Conservation (phyloP, 495 filamentous ascomycete genomes). For the Friedmanniomyces simplex region DNA sequence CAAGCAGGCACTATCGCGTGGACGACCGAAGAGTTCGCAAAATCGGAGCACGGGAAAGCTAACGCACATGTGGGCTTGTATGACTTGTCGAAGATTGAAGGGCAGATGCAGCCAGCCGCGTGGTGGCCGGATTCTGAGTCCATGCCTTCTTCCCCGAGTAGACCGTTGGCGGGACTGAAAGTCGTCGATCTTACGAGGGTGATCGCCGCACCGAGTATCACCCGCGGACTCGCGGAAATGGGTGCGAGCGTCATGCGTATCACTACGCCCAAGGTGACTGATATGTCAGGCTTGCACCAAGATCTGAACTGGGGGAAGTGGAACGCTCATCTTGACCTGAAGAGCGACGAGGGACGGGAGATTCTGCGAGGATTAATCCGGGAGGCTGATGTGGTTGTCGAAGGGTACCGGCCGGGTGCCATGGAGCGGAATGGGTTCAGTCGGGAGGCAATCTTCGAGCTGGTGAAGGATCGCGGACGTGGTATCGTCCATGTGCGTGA, state of each 20-base stretch:
- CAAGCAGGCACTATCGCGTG: constrained; percentile 45
- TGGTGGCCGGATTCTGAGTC: constrained; percentile 32
- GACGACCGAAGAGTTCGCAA: constrained; percentile 38
- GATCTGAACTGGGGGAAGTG: constrained; percentile 51
- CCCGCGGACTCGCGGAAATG: constrained; percentile 43
- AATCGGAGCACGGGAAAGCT: constrained; percentile 41
- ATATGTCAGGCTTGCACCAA: constrained; percentile 37
- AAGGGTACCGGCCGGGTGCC: constrained; percentile 44
- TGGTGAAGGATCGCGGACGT: constrained; percentile 35
- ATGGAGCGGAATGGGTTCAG: constrained; percentile 45
- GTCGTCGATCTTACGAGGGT: constrained; percentile 50
- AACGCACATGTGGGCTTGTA: constrained; percentile 42
- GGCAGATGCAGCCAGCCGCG: constrained; percentile 29
- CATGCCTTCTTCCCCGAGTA: constrained; percentile 29
- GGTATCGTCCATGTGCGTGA: constrained; percentile 45
- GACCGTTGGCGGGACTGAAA: constrained; percentile 49
- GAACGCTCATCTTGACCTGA: constrained; percentile 42
- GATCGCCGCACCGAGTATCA: constrained; percentile 50
- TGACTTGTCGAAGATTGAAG: constrained; percentile 30
- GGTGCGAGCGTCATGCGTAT: constrained; percentile 54
- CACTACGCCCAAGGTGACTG: constrained; percentile 43
- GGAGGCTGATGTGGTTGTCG: constrained; percentile 48
- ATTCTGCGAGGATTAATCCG: constrained; percentile 37
- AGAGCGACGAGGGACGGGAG: constrained; percentile 31
- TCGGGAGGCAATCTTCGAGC: constrained; percentile 38